Base-by-base conservation (phyloP, 2,329 filamentous ascomycete genomes). In the Penicillium crustosum region DNA sequence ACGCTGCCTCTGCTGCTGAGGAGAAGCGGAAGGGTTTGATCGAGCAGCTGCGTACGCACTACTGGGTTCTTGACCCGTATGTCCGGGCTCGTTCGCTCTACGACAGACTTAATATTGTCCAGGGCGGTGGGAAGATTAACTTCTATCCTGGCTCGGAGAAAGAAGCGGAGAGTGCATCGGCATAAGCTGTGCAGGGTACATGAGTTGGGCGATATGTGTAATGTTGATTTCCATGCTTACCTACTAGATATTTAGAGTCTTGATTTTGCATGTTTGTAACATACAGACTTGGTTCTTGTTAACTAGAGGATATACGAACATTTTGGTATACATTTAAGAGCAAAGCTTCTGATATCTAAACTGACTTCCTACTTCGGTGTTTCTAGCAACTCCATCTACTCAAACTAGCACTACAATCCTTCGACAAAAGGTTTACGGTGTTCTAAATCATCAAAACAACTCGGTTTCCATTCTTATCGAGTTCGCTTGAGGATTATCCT, bases 11-110 rank as follows among this genome's bases (percentile, higher is more conserved):
- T 25, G 73, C 78, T 8, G 71, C 84, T 51, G 83, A 85, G 70
- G 76, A 78, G 48, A 83, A 85, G 73, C 81, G 91, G 55, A 79
- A 85, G 38, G 76, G 78, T 3, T 68, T 94, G 29, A 87, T 89
- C 2, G 81, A 81, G 50, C 77, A 83, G 61, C 71, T 97, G 66
- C 82, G 82, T 60, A 81, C 83, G 48, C 90, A 90, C 66, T 99
- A 97, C 78, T 99, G 94, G 93, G 82, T 83, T 39, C 75, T 97
- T 52, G 94, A 99, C 76, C 91, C 91, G 0, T 96, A 93, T 73
- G 73, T 97, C 31, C 82, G 94, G 39, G 91, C 93, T 13, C 83
- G 88, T 68, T 89, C 87, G n/a, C 76, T 91, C 60, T 97, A 96
- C 67, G 94, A 99, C 73, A 85, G 94, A 59, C 83, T 82, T 13